Base-by-base conservation (phyloP, 2,329 filamentous ascomycete genomes). In the Coniochaeta hoffmannii region DNA sequence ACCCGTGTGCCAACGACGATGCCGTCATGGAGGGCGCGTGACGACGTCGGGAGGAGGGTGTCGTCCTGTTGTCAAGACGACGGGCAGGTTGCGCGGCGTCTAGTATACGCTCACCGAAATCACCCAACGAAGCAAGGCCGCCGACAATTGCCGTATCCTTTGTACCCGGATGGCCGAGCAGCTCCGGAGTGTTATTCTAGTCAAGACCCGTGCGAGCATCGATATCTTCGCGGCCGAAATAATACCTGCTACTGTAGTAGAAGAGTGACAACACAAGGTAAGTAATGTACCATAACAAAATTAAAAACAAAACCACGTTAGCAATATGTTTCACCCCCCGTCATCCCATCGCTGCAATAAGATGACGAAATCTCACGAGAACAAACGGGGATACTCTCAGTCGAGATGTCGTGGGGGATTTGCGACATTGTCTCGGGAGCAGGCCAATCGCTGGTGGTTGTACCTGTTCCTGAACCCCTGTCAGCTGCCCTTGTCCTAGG, bases 361-460 rank as follows among this genome's bases (percentile, higher is more conserved):
- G 28, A 50, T 50, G 49, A 34, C 49, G 49, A 50, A 31, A 34
- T 34, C 28, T 50, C 28, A 34, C 49, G n/a, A 34, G n/a, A n/a
- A n/a, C n/a, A n/a, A 34, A 34, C 15, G 28, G 17, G 17, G 19
- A 8, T 10, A 15, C n/a, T 2, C 28, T 19, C 49, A 19, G 26
- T 50, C 19, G 12, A 34, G 28, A 50, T 15, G 28, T 28, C 49
- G 28, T 50, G 28, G 31, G 31, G 49, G 49, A 50, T 50, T 34
- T 50, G 41, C 41, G 41, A 55, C 54, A 51, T 50, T 55, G 52
- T 59, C 61, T 70, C 68, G 68, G 63, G 64, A 64, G 60, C 60
- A 46, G 32, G 59, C 68, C 67, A 70, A 71, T 69, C 66, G 65
- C 59, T 60, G 62, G 49, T 57, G 56, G 61, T 63, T 58, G 41